A percentile compares a stretch with the other conserved stretches of the same genome.
Conservation (phyloP, 164 flowering plant species). For the Buxus sempervirens region DNA sequence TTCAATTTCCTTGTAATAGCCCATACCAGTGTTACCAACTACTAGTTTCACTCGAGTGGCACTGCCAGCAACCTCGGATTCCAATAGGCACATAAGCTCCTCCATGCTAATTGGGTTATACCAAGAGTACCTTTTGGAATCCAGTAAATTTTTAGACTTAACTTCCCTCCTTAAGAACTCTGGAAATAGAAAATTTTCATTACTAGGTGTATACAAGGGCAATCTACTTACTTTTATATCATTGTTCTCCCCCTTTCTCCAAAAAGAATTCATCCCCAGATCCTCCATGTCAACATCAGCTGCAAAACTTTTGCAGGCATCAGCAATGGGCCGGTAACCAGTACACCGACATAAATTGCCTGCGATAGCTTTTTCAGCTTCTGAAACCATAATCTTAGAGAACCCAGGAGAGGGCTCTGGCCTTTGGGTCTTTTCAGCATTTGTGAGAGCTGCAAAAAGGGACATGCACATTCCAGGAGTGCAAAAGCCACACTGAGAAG, state of each 20-base stretch:
- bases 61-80: slow-evolving; percentile 8
- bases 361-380: slow-evolving; percentile 69
- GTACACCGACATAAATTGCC: slow-evolving; percentile 97
- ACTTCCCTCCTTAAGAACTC: slow-evolving; percentile 57
- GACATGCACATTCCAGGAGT: slow-evolving; percentile 97
- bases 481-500: slow-evolving; percentile 95
- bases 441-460: slow-evolving; percentile 65
- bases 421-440: slow-evolving; percentile 56
- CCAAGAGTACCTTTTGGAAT: slow-evolving; percentile 42
- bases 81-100: slow-evolving; percentile 46
- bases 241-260: slow-evolving; percentile 45
- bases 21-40: slow-evolving; percentile 72
- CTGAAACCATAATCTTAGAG: slow-evolving; percentile 64
- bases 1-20: slow-evolving; percentile 69
- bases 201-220: slow-evolving; percentile 33
- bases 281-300: slow-evolving; percentile 88
- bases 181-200: slow-evolving; percentile 42
- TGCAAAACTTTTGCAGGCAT: slow-evolving; percentile 92
- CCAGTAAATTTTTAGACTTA: slow-evolving; percentile 21
- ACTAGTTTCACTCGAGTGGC: slow-evolving; percentile 41
- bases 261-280: slow-evolving; percentile 76
- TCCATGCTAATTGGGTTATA: slow-evolving; percentile 44
- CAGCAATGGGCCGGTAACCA: slow-evolving; percentile 87
- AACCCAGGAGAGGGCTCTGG: slow-evolving; percentile 65
- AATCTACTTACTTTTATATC: slow-evolving; percentile 32